Evolutionary conservation across 2,329 filamentous ascomycete genomes (phyloP), one percentile per base, ranked within the genome.

Genomic region (Chrysoporthe austroafricana): DNA sequence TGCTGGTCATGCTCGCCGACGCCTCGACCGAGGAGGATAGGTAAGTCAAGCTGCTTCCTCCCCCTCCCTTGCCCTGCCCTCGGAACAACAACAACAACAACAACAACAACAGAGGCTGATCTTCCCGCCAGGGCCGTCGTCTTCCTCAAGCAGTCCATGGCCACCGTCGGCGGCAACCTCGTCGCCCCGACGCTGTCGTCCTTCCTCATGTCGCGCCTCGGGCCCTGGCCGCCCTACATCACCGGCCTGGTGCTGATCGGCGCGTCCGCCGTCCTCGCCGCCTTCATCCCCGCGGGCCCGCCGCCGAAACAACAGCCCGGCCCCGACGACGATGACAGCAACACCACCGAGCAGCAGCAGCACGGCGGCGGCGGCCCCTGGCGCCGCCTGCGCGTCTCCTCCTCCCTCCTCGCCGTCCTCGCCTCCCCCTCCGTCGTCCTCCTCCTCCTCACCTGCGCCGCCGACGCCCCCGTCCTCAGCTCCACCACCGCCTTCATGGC

Each of bases 231-330:
- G 8, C 64, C 73, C 0, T 68, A 74, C 8, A 71, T 71, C 59
- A 65, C 72, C 7, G 73, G 73, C 14, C 13, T 73, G 8, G 63
- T 52, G 2, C 59, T 73, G 32, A 54, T 73, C 3, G 59, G 39
- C 46, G 6, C 26, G 36, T 58, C 44, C 5, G 16, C 54, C 50
- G 1, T 63, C 46, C 46, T 66, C 58, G 42, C 67, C 61, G 62
- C 75, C 46, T 73, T 76, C 63, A 63, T 77, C 11, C 74, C 75
- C 4, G 75, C 77, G 67, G 76, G 75, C 0, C 67, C 74, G n/a
- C 69, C 72, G 16, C 64, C 39, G 21, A 50, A 36, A 11, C 44
- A 43, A 26, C 26, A 26, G 26, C 26, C 26, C 2, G 26, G 26
- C 26, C 26, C 26, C 2, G 26, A 26, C 2, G 26, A 26, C 26